A percentile compares a stretch with the other conserved stretches of the same genome.
Evolutionary conservation across 2,329 filamentous ascomycete species (phyloP).

Genomic region (Cladosporium sp.): DNA sequence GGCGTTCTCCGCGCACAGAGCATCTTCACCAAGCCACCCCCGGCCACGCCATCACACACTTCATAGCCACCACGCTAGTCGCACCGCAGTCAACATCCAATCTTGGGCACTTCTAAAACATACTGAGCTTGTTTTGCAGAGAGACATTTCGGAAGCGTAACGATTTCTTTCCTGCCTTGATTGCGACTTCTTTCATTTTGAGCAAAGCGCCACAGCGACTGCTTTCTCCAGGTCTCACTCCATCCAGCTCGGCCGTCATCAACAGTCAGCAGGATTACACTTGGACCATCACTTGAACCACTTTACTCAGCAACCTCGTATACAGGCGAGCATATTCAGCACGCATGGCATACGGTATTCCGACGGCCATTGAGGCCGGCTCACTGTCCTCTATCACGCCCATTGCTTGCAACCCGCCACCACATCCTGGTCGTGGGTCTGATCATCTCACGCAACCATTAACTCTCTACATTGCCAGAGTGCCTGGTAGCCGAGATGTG

Average conservation of each 20-base stretch:
- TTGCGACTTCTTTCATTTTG: background rate
- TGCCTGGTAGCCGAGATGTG: conserved; percentile 89
- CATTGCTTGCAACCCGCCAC: conserved; percentile 82
- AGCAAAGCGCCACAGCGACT: background rate
- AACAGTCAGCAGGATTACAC: background rate
- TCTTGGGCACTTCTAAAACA: conserved; percentile 1
- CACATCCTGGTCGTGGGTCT: conserved; percentile 67
- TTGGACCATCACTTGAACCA: background rate
- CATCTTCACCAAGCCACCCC: conserved; percentile 6
- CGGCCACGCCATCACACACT: conserved; percentile 6
- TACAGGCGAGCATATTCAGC: background rate
- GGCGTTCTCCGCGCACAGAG: background rate
- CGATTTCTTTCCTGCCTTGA: background rate
- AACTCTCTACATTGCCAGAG: conserved; percentile 86
- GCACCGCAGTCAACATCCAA: background rate
- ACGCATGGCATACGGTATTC: conserved; percentile 32
- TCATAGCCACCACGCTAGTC: conserved; percentile 11
- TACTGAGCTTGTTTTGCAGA: background rate
- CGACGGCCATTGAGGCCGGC: conserved; percentile 67
- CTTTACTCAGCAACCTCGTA: background rate
- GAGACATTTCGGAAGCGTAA: background rate
- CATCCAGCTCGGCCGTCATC: background rate
- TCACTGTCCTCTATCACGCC: conserved; percentile 79
- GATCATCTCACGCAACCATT: conserved; percentile 68
- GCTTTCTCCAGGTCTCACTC: background rate